Conservation (phyloP, 768 basidiomycete genomes). For the Lentinula raphanica region DNA sequence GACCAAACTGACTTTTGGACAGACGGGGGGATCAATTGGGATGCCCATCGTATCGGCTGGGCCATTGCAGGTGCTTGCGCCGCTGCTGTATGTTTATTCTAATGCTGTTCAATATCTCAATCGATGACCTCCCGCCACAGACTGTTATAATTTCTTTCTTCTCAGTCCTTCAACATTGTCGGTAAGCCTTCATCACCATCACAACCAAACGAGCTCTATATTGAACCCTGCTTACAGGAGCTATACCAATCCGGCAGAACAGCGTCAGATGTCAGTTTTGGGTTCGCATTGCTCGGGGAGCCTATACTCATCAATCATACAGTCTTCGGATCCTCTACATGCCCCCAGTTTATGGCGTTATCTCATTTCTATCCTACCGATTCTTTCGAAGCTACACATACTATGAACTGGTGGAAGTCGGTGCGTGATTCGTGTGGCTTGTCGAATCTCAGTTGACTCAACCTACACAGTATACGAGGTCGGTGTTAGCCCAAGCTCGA, state of each 20-base stretch:
- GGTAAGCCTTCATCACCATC: no score
- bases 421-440: constrained; percentile 24
- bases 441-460: constrained; percentile 20
- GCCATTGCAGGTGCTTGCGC: constrained; percentile 53
- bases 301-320: background rate
- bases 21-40: constrained; percentile 38
- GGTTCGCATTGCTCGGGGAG: background rate
- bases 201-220: no score
- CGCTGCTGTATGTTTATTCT: constrained; percentile 33
- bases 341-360: constrained; percentile 76
- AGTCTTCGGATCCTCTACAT: constrained; percentile 80
- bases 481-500: constrained; percentile 12
- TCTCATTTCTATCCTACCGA: constrained; percentile 84
- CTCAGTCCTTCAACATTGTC: constrained; percentile 56
- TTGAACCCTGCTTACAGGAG: no score
- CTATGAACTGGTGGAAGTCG: constrained; percentile 45
- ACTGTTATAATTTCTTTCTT: constrained; percentile 56
- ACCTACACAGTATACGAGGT: constrained; percentile 60
- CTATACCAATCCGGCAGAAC: constrained; percentile 66
- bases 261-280: constrained; percentile 69
- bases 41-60: constrained; percentile 59
- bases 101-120: background rate
- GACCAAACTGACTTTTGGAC: constrained; percentile 62
- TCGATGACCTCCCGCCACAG: constrained; percentile 24
- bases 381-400: constrained; percentile 77